Evolutionary conservation across 164 flowering plant genomes (phyloP), one percentile per base, ranked within the genome.

Genomic region (Liriodendron chinense): DNA sequence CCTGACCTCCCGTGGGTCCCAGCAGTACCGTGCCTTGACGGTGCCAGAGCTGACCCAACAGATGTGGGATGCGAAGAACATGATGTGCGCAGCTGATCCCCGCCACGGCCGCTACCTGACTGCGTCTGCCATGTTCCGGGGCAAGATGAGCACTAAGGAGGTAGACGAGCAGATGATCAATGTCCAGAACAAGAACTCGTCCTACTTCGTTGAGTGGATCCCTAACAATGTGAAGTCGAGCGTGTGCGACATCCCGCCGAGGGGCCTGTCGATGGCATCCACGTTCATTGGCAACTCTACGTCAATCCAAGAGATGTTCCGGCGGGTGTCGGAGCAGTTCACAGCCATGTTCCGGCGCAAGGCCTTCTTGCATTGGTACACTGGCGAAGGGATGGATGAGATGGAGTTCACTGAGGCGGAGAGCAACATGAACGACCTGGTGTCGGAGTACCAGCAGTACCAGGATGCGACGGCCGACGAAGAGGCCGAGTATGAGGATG

Each of bases 21-120:
- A 86, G 78, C 85, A 80, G 67, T 86, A 86, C 81, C 75, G 86
- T 9, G 70, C 85, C 71, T 76, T 86, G 47, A 82, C 85, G 0
- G 89, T 86, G 23, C 89, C 89, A 0, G 87, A 86, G 78, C 89
- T 86, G n/a, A 86, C 89, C 25, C 89, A 86, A 57, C 87, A 86
- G 70, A 86, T 86, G 89, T 86, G 89, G 88, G 88, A 84, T 71
- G 48, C 88, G 0, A 86, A 86, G 84, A 86, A 86, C 84, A 86
- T 86, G 88, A 86, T 86, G 88, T 86, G 88, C 23, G 88, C 86
- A 0, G 86, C 88, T 25, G 86, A 86, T 47, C 88, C 88, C 0
- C 76, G 86, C 47, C 88, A 86, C 34, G 88, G 88, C 2, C 82
- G 88, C 0, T 86, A 86, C 67, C 79, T 86, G 59, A 86, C 88